Base-by-base conservation (phyloP, 208 protist species). In the Blechomonas ayalai region DNA sequence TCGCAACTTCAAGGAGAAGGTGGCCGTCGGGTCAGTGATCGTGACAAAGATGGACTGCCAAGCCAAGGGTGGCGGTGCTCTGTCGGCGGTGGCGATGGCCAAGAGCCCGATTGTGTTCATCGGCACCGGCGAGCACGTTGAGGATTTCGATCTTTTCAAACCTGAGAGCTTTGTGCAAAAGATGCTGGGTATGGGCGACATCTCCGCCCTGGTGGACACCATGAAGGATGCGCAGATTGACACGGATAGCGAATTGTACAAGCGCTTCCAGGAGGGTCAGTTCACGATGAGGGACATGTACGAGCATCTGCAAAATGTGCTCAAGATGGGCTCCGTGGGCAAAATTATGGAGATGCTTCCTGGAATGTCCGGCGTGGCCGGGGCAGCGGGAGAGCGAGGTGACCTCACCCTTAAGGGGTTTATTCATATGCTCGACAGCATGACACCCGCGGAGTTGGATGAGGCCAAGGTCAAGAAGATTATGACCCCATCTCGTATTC, bases 41-140 rank as follows among this genome's bases (percentile, higher is more conserved):
- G 88, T 99, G 31, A 99, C 98, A 6, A 99, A 99, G 76, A 64
- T 99, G 15, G 98, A 99, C 59, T 92, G 97, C 56, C 92, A 99
- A 39, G 96, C 97, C 20, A 99, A 99, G 52, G 98, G 98, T 58
- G 98, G 98, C 63, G 97, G 98, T 54, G 98, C 97, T 12, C 75
- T 99, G 2, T 92, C 78, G 24, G 97, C 96, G 4, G 91, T 99
- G 19, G 97, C 97, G 2, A 97, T 96, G 20, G 99, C 98, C 18
- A 58, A 90, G 48, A 92, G 82, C 35, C 98, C 98, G 12, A 99
- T 99, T 43, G 86, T 97, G 16, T 99, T 99, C 60, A 96, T 99
- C 57, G 98, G 98, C 44, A 97, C 92, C 4, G 98, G 98, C 22
- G 97, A 99, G 81, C 92, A 98, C 71, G 96, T 98, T 44, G 80